These are phyloP conservation scores for Ramularia endophylla DNA, from an alignment of 2,329 filamentous ascomycete species.

Conservation along the genomic window DNA sequence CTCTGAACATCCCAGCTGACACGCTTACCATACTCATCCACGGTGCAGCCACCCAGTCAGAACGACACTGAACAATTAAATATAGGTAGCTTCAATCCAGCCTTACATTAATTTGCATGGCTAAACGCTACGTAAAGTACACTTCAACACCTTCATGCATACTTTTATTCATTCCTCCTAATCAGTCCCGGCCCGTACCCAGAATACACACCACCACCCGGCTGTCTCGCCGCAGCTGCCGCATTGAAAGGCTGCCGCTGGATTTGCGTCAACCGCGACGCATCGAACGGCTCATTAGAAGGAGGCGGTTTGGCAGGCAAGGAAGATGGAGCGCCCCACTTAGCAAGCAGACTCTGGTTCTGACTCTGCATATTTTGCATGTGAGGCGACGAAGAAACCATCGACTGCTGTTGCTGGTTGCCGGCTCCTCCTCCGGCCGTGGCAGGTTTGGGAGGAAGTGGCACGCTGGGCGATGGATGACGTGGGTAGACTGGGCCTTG, in stretches of 20 bases:
- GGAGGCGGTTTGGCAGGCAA: slow-evolving; percentile 52
- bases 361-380: slow-evolving; percentile 19
- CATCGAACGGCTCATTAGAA: slow-evolving; percentile 29
- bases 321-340: slow-evolving; percentile 50
- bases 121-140: too few species aligned
- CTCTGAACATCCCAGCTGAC: too few species aligned
- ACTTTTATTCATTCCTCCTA: too few species aligned
- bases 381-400: slow-evolving; percentile 1
- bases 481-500: slow-evolving; percentile 32
- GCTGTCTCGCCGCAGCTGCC: slow-evolving; percentile 16
- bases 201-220: slow-evolving; percentile 1
- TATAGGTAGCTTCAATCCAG: too few species aligned
- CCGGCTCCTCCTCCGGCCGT: slow-evolving; percentile 9
- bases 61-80: too few species aligned
- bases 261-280: slow-evolving; percentile 13
- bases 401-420: slow-evolving; percentile 6
- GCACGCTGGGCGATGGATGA: slow-evolving; percentile 29
- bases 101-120: too few species aligned
- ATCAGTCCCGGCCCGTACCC: background rate
- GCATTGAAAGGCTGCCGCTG: slow-evolving; percentile 17
- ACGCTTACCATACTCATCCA: too few species aligned
- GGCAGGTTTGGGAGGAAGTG: slow-evolving; percentile 29
- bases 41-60: too few species aligned
- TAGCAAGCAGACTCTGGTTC: slow-evolving; percentile 47
- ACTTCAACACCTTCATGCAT: too few species aligned